phyloP scores from a whole-genome alignment of 2,329 filamentous ascomycete species.

The Claviceps paspali region DNA sequence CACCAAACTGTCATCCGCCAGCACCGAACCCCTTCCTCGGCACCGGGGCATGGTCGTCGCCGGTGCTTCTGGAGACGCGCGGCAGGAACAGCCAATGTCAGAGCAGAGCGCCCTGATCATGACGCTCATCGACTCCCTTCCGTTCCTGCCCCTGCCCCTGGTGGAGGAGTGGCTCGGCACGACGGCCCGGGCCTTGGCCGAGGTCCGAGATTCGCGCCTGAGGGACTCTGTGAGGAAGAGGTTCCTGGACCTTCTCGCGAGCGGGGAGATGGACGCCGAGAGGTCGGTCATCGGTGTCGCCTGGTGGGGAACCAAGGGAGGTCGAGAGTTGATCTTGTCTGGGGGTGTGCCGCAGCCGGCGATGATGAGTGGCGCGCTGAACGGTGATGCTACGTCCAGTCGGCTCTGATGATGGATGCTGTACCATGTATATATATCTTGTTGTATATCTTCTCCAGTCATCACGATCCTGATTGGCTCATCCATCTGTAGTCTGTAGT shows the following conservation, averaged over 20 bases:
- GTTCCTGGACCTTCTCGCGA: constrained; percentile 66
- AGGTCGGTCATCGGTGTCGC: constrained; percentile 61
- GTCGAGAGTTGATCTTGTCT: constrained; percentile 33
- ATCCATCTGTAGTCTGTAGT: no score
- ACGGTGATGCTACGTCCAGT: constrained; percentile 16
- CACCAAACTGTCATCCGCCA: constrained; percentile 38
- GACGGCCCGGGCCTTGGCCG: constrained; percentile 50
- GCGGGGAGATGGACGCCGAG: constrained; percentile 80
- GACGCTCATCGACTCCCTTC: constrained; percentile 65
- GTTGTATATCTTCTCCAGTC: no score
- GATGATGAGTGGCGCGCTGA: constrained; percentile 42
- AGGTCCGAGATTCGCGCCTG: constrained; percentile 45
- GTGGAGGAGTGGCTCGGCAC: constrained; percentile 71
- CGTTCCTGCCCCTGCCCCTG: constrained; percentile 52
- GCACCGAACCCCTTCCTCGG: constrained; percentile 26
- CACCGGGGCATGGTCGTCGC: constrained; percentile 22
- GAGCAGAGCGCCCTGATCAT: constrained; percentile 67
- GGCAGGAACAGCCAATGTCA: constrained; percentile 33
- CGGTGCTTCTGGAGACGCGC: constrained; percentile 9
- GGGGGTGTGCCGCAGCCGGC: constrained; percentile 9
- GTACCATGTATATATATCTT: no score
- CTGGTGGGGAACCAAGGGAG: constrained; percentile 63
- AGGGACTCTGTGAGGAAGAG: constrained; percentile 50
- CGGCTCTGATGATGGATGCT: constrained; percentile 23
- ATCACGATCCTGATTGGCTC: no score